These are phyloP conservation scores for Lactifluus rugatus DNA, from an alignment of 768 basidiomycete genomes.

Conservation along the genomic window DNA sequence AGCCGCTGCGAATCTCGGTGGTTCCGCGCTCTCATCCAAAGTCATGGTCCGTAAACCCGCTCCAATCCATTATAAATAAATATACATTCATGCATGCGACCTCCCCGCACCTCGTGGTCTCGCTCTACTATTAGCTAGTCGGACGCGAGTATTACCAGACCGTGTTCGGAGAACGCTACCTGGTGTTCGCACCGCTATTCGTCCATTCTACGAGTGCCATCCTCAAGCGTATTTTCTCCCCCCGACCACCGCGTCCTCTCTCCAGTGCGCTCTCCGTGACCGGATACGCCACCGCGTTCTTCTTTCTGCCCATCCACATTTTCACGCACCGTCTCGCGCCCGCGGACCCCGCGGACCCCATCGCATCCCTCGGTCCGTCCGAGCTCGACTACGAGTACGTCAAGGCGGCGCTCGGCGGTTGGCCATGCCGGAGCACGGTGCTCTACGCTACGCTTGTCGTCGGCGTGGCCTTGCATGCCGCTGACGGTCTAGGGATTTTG, in stretches of 20 bases:
- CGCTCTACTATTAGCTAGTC: slow-evolving; percentile 41
- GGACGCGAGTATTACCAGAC: slow-evolving; percentile 86
- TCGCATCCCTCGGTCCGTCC: slow-evolving; percentile 53
- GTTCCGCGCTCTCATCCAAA: slow-evolving; percentile 55
- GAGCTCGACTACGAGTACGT: slow-evolving; percentile 82
- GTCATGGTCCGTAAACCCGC: slow-evolving; percentile 49
- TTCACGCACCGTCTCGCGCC: slow-evolving; percentile 56
- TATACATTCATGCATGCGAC: background rate
- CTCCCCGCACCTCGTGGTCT: too few relatives aligned
- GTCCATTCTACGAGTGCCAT: slow-evolving; percentile 52
- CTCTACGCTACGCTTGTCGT: slow-evolving; percentile 55
- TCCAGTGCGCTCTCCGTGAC: slow-evolving; percentile 43
- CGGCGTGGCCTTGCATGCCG: slow-evolving; percentile 47
- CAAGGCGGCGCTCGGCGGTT: slow-evolving; percentile 53
- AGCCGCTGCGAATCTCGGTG: slow-evolving; percentile 54
- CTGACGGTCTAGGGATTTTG: slow-evolving; percentile 49
- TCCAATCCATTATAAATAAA: background rate
- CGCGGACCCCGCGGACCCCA: slow-evolving; percentile 35
- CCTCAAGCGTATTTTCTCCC: slow-evolving; percentile 47
- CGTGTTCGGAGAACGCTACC: slow-evolving; percentile 50
- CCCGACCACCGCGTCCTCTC: slow-evolving; percentile 30
- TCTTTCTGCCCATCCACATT: slow-evolving; percentile 63
- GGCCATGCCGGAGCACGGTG: slow-evolving; percentile 53
- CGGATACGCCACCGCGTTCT: slow-evolving; percentile 47
- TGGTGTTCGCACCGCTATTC: slow-evolving; percentile 58